A percentile compares a stretch with the other conserved stretches of the same genome.
Conservation (phyloP, 371 early-diverging fungal species). For the Apophysomyces ossiformis region DNA sequence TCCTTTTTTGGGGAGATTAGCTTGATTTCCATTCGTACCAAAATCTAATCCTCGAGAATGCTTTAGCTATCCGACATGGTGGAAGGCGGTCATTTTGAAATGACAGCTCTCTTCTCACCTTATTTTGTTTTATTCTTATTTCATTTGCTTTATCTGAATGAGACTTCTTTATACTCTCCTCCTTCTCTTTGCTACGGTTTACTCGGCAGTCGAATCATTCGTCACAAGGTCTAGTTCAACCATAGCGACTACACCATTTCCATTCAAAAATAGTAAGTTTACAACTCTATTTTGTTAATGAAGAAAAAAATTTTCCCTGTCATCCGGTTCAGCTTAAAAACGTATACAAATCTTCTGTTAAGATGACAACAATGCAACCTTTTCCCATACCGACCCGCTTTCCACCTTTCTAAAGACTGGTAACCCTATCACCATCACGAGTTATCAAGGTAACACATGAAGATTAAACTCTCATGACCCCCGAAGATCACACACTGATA, state of each 20-base stretch:
- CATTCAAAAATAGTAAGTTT: not conserved
- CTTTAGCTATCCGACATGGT: not conserved
- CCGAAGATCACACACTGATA: no score
- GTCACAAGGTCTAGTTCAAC: not conserved
- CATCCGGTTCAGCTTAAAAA: not conserved
- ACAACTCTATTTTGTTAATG: not conserved
- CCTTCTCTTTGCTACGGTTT: not conserved
- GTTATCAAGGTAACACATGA: no score
- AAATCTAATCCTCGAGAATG: constrained; percentile 6
- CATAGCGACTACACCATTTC: not conserved
- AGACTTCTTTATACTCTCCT: no score
- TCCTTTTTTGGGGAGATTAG: not conserved
- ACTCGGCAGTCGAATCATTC: not conserved
- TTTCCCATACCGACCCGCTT: no score
- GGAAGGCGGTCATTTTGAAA: not conserved
- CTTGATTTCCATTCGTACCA: constrained; percentile 8
- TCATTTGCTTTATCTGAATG: no score
- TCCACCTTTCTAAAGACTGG: no score
- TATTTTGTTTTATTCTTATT: not conserved
- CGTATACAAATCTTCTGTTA: no score
- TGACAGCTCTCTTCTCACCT: not conserved
- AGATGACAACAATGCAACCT: no score
- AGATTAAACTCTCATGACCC: no score
- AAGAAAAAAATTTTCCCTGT: not conserved
- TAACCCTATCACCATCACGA: no score